Conservation (phyloP, 2,329 filamentous ascomycete species). For the Cytospora leucostoma region DNA sequence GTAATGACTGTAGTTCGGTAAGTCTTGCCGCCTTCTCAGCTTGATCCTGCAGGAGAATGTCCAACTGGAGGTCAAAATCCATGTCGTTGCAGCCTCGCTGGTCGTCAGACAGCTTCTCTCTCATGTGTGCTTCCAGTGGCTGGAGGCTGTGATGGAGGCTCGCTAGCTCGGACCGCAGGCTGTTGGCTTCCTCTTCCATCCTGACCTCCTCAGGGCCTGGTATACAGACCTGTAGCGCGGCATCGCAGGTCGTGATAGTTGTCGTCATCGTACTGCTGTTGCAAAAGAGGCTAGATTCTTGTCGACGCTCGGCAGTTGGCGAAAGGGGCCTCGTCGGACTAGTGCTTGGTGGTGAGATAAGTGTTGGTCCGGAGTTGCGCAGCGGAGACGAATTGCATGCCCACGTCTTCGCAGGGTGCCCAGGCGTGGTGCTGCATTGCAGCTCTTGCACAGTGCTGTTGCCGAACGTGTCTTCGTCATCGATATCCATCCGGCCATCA, state of each 20-base stretch:
- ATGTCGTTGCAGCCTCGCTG: constrained; percentile 1
- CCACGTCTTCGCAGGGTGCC: not conserved
- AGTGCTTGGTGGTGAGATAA: constrained; percentile 23
- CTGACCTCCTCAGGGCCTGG: not conserved
- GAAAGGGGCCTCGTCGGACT: constrained; percentile 20
- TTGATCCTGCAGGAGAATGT: constrained; percentile 25
- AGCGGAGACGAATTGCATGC: not conserved
- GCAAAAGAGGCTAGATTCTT: not conserved
- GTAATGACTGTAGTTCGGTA: constrained; percentile 1
- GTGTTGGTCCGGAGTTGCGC: not conserved
- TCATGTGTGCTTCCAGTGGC: constrained; percentile 2
- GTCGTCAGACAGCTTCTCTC: constrained; percentile 3
- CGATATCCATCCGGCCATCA: not conserved
- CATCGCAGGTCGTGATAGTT: not conserved
- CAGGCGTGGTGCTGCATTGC: constrained; percentile 9
- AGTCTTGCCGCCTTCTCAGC: constrained; percentile 21
- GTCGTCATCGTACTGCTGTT: not conserved
- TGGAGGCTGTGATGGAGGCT: constrained; percentile 8
- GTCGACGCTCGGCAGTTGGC: not conserved
- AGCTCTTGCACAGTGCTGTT: constrained; percentile 13
- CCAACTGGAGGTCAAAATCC: constrained; percentile 23
- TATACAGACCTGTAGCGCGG: constrained; percentile 2
- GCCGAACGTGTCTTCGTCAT: not conserved
- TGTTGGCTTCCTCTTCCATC: constrained; percentile 3
- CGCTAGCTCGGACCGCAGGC: constrained; percentile 18